Base-by-base conservation (phyloP, 352 stramenopile species). In the Globisporangium spiculum region DNA sequence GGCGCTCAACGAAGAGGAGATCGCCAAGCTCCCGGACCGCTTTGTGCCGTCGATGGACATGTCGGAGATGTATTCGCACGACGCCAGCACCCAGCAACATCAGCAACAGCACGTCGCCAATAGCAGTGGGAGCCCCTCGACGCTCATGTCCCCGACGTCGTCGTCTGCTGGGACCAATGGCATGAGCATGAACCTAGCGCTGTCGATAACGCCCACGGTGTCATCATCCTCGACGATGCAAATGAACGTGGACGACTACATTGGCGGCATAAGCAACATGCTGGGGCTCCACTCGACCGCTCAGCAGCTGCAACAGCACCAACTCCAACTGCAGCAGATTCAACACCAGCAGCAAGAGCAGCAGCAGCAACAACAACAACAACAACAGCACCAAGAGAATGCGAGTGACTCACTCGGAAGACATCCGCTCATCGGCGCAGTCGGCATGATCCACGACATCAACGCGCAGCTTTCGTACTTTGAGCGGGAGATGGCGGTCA, bases 31-130 rank as follows among this genome's bases (percentile, higher is more conserved):
- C 14, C 78, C 85, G 0, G 75, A 83, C 14, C 74, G 76, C 18
- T 93, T 93, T 61, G 76, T 78, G 57, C 75, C 85, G 1, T 76
- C 77, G 1, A 93, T 93, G 85, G 81, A 90, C 44, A 80, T 86
- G 71, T 56, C 57, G 10, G 48, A 54, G 18, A 12, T 58, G 3
- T 24, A 65, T 10, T 2, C 55, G 4, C 4, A 36, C 34, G 27
- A 22, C 9, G 24, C 22, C 34, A 26, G 1, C 59, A 4, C 3
- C 14, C 38, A 20, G 3, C 55, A 22, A 10, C 41, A 68, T 69
- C 30, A 41, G 34, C 66, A 26, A 4, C n/a, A 26, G 9, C 22
- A 32, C 38, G 36, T 18, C 20, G 16, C 38, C 34, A 53, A 7
- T 27, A 64, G 12, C 58, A 64, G 6, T 38, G 6, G 24, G n/a